A percentile compares a stretch with the other conserved stretches of the same genome.
phyloP scores from a whole-genome alignment of 1,284 basidiomycete genomes.

The Phellopilus nigrolimitatus region DNA sequence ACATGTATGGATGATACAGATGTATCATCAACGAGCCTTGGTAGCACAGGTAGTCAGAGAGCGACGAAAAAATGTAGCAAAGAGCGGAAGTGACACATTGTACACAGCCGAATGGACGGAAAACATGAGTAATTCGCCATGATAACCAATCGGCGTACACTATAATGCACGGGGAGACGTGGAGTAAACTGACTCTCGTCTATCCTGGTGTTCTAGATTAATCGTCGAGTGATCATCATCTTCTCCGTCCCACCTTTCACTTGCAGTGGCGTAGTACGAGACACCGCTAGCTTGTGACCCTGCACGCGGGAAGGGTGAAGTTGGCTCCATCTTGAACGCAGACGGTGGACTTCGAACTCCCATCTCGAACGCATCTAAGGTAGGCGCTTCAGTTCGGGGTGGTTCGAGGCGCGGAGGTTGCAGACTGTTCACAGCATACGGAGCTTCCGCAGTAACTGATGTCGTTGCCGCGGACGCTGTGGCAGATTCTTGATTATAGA shows the following conservation, averaged over 20 bases:
- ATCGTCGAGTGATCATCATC: neutral
- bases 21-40: slow-evolving; percentile 1
- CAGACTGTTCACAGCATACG: slow-evolving; percentile 27
- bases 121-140: no score
- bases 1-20: slow-evolving; percentile 3
- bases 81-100: neutral
- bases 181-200: slow-evolving; percentile 14
- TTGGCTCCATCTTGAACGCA: slow-evolving; percentile 12
- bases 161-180: slow-evolving; percentile 17
- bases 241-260: slow-evolving; percentile 25
- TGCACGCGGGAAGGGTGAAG: slow-evolving; percentile 12
- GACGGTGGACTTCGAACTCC: slow-evolving; percentile 35
- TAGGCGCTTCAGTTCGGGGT: slow-evolving; percentile 22
- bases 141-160: slow-evolving; percentile 1
- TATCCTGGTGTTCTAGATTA: neutral
- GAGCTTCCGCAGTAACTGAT: slow-evolving; percentile 21
- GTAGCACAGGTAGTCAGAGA: slow-evolving; percentile 2
- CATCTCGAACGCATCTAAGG: slow-evolving; percentile 46
- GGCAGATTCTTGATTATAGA: slow-evolving; percentile 32
- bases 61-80: slow-evolving; percentile 3
- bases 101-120: neutral
- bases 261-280: slow-evolving; percentile 35
- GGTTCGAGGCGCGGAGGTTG: slow-evolving; percentile 20
- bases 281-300: slow-evolving; percentile 29
- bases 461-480: slow-evolving; percentile 28